Base-by-base conservation (phyloP, 495 filamentous ascomycete genomes). In the Annulohypoxylon nitens region DNA sequence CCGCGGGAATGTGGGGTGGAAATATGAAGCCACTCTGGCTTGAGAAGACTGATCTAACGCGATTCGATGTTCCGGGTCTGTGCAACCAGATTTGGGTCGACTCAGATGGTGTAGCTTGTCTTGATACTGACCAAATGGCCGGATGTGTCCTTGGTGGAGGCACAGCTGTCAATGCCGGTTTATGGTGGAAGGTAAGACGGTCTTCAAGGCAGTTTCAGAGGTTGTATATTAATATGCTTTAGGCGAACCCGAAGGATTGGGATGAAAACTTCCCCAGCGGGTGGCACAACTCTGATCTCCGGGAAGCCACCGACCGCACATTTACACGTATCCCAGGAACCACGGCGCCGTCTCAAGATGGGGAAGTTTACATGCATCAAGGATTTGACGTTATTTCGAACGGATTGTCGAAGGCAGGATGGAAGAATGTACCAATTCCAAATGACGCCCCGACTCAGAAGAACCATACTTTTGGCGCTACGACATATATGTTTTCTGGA, bases 121-220 rank as follows among this genome's bases (percentile, higher is more conserved):
- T 85, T 2, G 90, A 94, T 77, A 90, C 89, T 18, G 89, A 88
- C 63, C 89, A 91, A 72, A 93, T 91, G 88, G 91, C 91, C 55
- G 92, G 91, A 25, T 95, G 92, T 78, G 87, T 94, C 59, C 89
- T 95, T 51, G 92, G 92, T 47, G 92, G 92, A 73, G 91, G 91
- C 59, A 90, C 90, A 26, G 91, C 91, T 33, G 85, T 94, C 70
- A 94, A 95, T 76, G 90, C 91, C 53, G 88, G 85, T 37, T 79
- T 87, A 23, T 87, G 83, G 83, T 87, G 83, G 84, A 85, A 81
- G 77, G 83, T 85, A 77, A 77, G 75, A 18, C 30, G 75, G 75
- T 76, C 25, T 68, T 51, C 8, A 30, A 9, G 25, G 41, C 41
- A 10, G 37, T 18, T 51, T 11, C 23, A 20, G 14, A 66, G 33